phyloP scores from a whole-genome alignment of 805 yeast genomes.

The Blastobotrys attinorum region DNA sequence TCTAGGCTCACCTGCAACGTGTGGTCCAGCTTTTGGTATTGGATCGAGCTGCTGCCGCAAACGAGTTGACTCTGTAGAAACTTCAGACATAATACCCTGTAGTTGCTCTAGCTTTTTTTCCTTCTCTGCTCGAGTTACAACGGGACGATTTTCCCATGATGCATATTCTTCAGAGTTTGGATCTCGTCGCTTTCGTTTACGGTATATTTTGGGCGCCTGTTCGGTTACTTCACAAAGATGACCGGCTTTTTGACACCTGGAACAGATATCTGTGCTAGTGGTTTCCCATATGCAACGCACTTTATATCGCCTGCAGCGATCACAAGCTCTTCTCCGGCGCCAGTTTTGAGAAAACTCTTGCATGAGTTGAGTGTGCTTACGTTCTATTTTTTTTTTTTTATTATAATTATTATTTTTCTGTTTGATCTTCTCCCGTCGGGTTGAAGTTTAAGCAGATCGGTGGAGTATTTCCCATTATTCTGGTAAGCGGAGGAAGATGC shows the following conservation, averaged over 20 bases:
- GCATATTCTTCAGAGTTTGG: not conserved
- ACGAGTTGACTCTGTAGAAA: conserved; percentile 12
- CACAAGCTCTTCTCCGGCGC: conserved; percentile 19
- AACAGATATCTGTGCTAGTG: conserved; percentile 9
- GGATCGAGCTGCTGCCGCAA: conserved; percentile 14
- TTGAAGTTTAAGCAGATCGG: no score
- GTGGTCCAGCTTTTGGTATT: not conserved
- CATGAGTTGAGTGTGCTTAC: not conserved
- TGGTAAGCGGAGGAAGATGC: no score
- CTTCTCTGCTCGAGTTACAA: not conserved
- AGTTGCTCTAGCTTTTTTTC: conserved; percentile 10
- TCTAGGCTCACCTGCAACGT: not conserved
- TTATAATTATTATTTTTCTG: no score
- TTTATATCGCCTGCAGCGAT: conserved; percentile 16
- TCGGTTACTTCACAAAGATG: conserved; percentile 6
- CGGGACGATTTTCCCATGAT: not conserved
- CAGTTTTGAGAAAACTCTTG: conserved; percentile 10
- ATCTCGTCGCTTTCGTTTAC: not conserved
- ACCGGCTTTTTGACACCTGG: conserved; percentile 14
- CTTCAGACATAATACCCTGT: conserved; percentile 15
- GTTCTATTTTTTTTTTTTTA: no score
- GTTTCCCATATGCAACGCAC: conserved; percentile 18
- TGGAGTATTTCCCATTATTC: no score
- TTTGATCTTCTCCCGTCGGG: no score
- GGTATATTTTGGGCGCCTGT: not conserved